A percentile compares a stretch with the other conserved stretches of the same genome.
Evolutionary conservation across 352 stramenopile species (phyloP).

Genomic region (Globisporangium parvum): DNA sequence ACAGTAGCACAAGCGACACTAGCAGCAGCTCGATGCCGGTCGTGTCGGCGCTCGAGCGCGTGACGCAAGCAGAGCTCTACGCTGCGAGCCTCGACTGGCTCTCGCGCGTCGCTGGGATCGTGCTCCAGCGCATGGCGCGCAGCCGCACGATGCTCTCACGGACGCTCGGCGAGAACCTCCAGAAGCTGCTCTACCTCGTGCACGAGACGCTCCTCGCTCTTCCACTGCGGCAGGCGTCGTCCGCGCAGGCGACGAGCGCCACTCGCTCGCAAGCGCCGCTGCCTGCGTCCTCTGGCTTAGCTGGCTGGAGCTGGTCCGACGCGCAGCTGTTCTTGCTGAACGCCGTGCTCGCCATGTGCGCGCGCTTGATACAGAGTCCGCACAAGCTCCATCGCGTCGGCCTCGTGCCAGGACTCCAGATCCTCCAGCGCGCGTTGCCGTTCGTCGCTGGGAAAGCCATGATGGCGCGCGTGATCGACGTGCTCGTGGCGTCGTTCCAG

Average conservation of each 20-base stretch:
- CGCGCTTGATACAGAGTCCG: slow-evolving; percentile 65
- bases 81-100: slow-evolving; percentile 57
- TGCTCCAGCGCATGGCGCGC: slow-evolving; percentile 71
- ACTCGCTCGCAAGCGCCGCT: neutral
- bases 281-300: slow-evolving; percentile 9
- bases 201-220: slow-evolving; percentile 52
- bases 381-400: slow-evolving; percentile 73
- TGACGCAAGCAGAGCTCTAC: slow-evolving; percentile 31
- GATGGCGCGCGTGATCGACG: slow-evolving; percentile 47
- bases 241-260: neutral
- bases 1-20: neutral
- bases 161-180: slow-evolving; percentile 68
- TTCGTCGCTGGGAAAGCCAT: slow-evolving; percentile 31
- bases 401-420: slow-evolving; percentile 56
- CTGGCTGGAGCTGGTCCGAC: slow-evolving; percentile 37
- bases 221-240: slow-evolving; percentile 17
- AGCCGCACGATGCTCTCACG: slow-evolving; percentile 72
- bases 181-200: slow-evolving; percentile 62
- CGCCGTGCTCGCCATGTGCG: slow-evolving; percentile 66
- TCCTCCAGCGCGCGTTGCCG: slow-evolving; percentile 52
- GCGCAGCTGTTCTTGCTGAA: slow-evolving; percentile 68
- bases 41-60: slow-evolving; percentile 12
- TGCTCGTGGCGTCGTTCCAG: slow-evolving; percentile 65
- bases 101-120: slow-evolving; percentile 52
- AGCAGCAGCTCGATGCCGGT: slow-evolving; percentile 1